Evolutionary conservation across 1,139 yeast species (phyloP).

Genomic region (Candida neerlandica): DNA sequence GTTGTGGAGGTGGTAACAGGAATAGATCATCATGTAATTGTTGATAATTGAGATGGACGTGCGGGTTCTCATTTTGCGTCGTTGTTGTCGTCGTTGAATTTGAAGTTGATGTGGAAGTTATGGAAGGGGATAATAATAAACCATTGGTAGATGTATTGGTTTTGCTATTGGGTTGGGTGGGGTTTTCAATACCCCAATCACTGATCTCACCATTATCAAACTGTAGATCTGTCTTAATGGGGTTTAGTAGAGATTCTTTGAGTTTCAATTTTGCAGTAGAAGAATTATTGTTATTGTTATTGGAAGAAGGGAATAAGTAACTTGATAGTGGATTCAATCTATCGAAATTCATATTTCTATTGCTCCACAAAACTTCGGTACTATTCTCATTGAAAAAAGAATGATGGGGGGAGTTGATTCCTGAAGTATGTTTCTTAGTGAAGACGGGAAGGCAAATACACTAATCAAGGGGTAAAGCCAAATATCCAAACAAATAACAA

Average conservation of each 20-base stretch:
- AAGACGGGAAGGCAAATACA: background rate
- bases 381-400: conserved; percentile 1
- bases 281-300: background rate
- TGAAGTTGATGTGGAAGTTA: conserved; percentile 12
- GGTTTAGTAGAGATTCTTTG: background rate
- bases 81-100: conserved; percentile 6
- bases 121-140: conserved; percentile 19
- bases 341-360: conserved; percentile 33
- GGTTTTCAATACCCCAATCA: conserved; percentile 49
- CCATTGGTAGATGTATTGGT: conserved; percentile 4
- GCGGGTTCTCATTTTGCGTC: background rate
- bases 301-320: conserved; percentile 10
- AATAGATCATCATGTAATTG: conserved; percentile 1
- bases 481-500: background rate
- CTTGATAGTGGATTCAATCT: conserved; percentile 29
- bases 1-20: conserved; percentile 9
- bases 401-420: background rate
- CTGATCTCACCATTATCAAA: conserved; percentile 27
- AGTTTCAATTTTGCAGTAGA: background rate
- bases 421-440: background rate
- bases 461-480: background rate
- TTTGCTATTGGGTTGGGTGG: conserved; percentile 12
- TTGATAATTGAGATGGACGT: background rate
- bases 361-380: background rate
- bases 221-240: background rate